A percentile compares a stretch with the other conserved stretches of the same genome.
Evolutionary conservation across 768 basidiomycete genomes (phyloP).

Genomic region (Cystobasidium tubakii): DNA sequence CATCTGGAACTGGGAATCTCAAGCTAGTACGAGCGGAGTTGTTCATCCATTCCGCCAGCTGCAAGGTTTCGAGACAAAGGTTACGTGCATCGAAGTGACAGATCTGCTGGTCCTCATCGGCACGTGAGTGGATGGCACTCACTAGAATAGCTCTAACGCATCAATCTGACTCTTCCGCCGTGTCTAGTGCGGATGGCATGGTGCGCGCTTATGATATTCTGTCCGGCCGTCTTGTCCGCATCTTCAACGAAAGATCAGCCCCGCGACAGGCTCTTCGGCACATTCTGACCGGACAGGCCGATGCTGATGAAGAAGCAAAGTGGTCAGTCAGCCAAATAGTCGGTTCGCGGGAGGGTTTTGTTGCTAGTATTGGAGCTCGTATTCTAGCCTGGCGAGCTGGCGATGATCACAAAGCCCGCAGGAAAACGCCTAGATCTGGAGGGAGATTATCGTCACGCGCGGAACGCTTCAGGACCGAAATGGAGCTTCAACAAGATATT

Average conservation of each 20-base stretch:
- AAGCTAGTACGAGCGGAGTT: neutral
- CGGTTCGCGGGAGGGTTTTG: constrained; percentile 18
- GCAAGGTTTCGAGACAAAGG: constrained; percentile 26
- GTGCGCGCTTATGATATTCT: constrained; percentile 33
- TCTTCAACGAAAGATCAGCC: constrained; percentile 34
- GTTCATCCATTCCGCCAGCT: constrained; percentile 13
- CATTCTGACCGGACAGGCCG: constrained; percentile 14
- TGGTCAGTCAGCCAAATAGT: constrained; percentile 20
- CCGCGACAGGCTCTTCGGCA: constrained; percentile 36
- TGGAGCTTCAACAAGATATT: constrained; percentile 16
- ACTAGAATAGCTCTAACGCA: too few relatives aligned
- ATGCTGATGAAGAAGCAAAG: constrained; percentile 32
- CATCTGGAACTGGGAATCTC: constrained; percentile 28
- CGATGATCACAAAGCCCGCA: constrained; percentile 7
- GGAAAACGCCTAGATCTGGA: constrained; percentile 23
- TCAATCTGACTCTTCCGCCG: too few relatives aligned
- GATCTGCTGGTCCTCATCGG: constrained; percentile 29
- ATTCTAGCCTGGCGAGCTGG: constrained; percentile 21
- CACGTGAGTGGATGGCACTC: neutral
- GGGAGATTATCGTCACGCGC: constrained; percentile 22
- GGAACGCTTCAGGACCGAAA: constrained; percentile 31
- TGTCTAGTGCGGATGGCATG: constrained; percentile 21
- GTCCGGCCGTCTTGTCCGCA: constrained; percentile 6
- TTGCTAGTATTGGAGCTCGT: constrained; percentile 35
- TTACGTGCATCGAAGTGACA: constrained; percentile 30